Evolutionary conservation across 495 filamentous ascomycete genomes (phyloP).

Genomic region (Astrothelium macrocarpum): DNA sequence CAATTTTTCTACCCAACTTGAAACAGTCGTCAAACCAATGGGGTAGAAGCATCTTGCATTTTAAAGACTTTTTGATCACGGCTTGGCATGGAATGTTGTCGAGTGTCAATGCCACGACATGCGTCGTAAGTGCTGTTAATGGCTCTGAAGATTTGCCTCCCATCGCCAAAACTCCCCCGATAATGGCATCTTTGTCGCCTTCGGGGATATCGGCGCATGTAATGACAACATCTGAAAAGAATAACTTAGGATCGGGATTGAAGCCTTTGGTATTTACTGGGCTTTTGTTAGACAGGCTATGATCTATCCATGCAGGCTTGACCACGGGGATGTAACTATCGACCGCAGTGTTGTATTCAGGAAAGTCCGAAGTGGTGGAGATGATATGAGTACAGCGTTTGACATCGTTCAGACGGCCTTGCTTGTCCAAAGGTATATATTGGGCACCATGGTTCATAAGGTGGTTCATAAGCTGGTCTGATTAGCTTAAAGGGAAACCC

Average conservation of each 20-base stretch:
- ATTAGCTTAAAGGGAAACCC: background rate
- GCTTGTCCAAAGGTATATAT: constrained; percentile 6
- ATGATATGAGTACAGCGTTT: constrained; percentile 65
- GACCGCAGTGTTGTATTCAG: constrained; percentile 60
- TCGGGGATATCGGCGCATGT: constrained; percentile 71
- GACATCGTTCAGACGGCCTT: constrained; percentile 14
- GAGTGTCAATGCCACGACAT: constrained; percentile 75
- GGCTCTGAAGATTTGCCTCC: constrained; percentile 68
- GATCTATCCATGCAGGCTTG: constrained; percentile 67
- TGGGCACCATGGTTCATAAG: constrained; percentile 12
- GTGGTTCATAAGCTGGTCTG: constrained; percentile 4
- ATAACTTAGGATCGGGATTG: constrained; percentile 81
- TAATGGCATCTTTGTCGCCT: constrained; percentile 87
- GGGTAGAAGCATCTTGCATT: constrained; percentile 78
- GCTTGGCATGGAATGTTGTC: constrained; percentile 63
- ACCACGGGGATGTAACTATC: constrained; percentile 75
- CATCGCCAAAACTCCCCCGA: constrained; percentile 79
- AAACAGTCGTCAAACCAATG: constrained; percentile 99
- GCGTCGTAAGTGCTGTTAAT: constrained; percentile 66
- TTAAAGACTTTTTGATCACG: constrained; percentile 51
- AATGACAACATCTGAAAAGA: constrained; percentile 73
- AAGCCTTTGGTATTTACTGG: constrained; percentile 70
- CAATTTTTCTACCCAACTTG: constrained; percentile 76
- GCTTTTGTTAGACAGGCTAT: constrained; percentile 55
- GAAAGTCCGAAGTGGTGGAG: constrained; percentile 77